Conservation (phyloP, 129 eudicot species). For the Kitagawia praeruptora region DNA sequence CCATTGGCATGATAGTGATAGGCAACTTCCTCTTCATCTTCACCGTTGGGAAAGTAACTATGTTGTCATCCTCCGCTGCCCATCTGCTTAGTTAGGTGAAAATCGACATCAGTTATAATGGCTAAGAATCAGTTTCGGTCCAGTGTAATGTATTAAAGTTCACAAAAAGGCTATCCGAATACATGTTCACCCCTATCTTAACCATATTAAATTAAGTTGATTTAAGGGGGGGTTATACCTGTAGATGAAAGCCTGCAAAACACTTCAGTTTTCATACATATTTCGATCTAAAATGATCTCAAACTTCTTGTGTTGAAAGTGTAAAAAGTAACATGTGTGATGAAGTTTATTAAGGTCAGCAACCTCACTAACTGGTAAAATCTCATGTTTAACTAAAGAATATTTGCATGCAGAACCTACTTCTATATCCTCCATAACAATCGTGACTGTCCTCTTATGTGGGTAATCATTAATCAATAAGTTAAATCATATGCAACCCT, state of each 20-base stretch:
- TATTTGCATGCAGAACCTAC: not conserved
- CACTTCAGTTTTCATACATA: not conserved
- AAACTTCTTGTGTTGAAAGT: not conserved
- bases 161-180: not conserved
- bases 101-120: not conserved
- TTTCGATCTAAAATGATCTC: not conserved
- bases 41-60: slow-evolving; percentile 79
- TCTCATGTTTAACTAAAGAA: not conserved
- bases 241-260: not conserved
- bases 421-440: not conserved
- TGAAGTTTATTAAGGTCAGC: not conserved
- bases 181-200: not conserved
- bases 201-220: not conserved
- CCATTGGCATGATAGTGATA: slow-evolving; percentile 45
- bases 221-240: not conserved
- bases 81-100: slow-evolving; percentile 37
- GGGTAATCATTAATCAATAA: not conserved
- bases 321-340: not conserved
- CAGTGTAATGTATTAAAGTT: not conserved
- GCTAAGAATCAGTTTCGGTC: not conserved
- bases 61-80: slow-evolving; percentile 73
- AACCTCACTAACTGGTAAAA: not conserved
- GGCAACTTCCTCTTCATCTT: slow-evolving; percentile 78
- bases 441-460: not conserved
- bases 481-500: not conserved